Evolutionary conservation across 805 yeast genomes (phyloP).

Genomic region (Metschnikowia vanudenii): DNA sequence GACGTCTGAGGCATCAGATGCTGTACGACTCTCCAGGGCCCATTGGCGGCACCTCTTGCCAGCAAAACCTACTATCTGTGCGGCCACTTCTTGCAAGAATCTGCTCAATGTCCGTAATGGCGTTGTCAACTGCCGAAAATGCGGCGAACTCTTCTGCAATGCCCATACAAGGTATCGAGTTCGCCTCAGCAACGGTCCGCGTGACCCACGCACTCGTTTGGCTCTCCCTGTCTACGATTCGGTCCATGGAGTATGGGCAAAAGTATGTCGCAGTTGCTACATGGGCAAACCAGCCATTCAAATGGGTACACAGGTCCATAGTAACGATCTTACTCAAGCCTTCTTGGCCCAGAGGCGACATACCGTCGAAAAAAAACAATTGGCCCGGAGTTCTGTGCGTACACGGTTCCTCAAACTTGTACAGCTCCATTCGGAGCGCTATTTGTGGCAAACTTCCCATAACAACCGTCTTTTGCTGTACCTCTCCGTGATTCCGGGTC

Average conservation of each 20-base stretch:
- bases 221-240: slow-evolving; percentile 27
- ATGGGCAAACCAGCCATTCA: slow-evolving; percentile 51
- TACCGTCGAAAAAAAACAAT: slow-evolving; percentile 47
- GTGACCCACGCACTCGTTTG: slow-evolving; percentile 31
- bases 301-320: slow-evolving; percentile 40
- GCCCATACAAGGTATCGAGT: slow-evolving; percentile 57
- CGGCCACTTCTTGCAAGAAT: slow-evolving; percentile 39
- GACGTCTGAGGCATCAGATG: slow-evolving; percentile 5
- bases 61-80: slow-evolving; percentile 38
- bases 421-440: slow-evolving; percentile 20
- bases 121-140: slow-evolving; percentile 66
- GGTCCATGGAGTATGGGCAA: slow-evolving; percentile 54
- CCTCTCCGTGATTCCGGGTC: neutral
- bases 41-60: slow-evolving; percentile 60
- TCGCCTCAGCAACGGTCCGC: slow-evolving; percentile 48
- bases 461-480: slow-evolving; percentile 3
- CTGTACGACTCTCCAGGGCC: slow-evolving; percentile 36
- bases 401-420: slow-evolving; percentile 53
- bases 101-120: slow-evolving; percentile 52
- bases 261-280: slow-evolving; percentile 69
- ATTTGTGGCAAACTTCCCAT: neutral
- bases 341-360: slow-evolving; percentile 44
- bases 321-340: slow-evolving; percentile 42
- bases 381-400: slow-evolving; percentile 58
- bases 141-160: slow-evolving; percentile 72